Evolutionary conservation across 805 yeast species (phyloP).

Genomic region (Kodamaea kakaduensis): DNA sequence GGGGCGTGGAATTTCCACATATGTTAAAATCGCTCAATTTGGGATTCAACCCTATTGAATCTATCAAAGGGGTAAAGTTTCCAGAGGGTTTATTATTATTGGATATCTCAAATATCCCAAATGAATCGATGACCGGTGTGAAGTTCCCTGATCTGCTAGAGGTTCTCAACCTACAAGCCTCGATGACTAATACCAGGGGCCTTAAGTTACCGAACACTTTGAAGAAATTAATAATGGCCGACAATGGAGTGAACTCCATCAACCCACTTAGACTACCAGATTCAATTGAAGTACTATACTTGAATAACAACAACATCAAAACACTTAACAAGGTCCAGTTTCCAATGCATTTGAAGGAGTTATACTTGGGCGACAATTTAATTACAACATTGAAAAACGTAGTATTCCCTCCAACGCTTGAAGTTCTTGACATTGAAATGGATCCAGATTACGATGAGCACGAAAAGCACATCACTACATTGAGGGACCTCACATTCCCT

Average conservation of each 20-base stretch:
- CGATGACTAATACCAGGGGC: slow-evolving; percentile 44
- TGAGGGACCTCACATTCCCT: slow-evolving; percentile 41
- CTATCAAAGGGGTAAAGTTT: slow-evolving; percentile 37
- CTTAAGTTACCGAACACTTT: slow-evolving; percentile 35
- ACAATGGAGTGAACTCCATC: slow-evolving; percentile 42
- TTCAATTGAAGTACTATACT: slow-evolving; percentile 33
- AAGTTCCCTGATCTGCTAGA: slow-evolving; percentile 39
- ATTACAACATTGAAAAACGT: slow-evolving; percentile 45
- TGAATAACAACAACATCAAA: slow-evolving; percentile 40
- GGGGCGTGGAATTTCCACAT: slow-evolving; percentile 36
- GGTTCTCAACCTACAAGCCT: slow-evolving; percentile 37
- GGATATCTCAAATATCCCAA: slow-evolving; percentile 41
- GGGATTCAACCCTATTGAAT: slow-evolving; percentile 40
- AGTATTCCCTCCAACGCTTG: slow-evolving; percentile 34
- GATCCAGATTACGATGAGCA: slow-evolving; percentile 39
- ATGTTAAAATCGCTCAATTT: slow-evolving; percentile 27
- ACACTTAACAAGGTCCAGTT: slow-evolving; percentile 41
- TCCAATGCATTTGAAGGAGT: slow-evolving; percentile 31
- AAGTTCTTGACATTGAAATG: slow-evolving; percentile 40
- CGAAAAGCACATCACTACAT: slow-evolving; percentile 38
- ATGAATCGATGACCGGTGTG: slow-evolving; percentile 45
- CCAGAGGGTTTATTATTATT: slow-evolving; percentile 35
- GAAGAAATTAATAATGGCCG: slow-evolving; percentile 29
- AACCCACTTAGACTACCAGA: slow-evolving; percentile 43
- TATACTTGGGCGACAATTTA: slow-evolving; percentile 39